Evolutionary conservation across 1,284 basidiomycete species (phyloP).

Genomic region (Moesziomyces aphidis): DNA sequence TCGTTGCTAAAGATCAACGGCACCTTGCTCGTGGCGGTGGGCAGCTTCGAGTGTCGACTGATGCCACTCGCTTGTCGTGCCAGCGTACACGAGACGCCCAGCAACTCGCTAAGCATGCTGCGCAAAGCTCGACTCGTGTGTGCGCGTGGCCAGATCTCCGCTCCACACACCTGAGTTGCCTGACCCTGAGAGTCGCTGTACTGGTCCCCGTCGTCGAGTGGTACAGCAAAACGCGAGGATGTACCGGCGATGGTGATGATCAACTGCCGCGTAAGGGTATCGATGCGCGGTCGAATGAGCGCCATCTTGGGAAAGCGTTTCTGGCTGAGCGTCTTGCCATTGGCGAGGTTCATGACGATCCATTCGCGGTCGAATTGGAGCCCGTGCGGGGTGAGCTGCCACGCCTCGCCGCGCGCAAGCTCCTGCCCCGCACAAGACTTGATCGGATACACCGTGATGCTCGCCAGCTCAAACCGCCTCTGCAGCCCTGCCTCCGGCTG

Average conservation of each 20-base stretch:
- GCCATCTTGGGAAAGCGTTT: slow-evolving; percentile 52
- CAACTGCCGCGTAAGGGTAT: slow-evolving; percentile 21
- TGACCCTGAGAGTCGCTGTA: slow-evolving; percentile 1
- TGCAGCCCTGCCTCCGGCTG: not conserved
- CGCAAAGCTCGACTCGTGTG: slow-evolving; percentile 25
- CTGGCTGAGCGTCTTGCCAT: slow-evolving; percentile 50
- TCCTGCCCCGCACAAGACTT: slow-evolving; percentile 54
- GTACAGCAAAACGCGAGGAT: not conserved
- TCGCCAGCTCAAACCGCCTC: slow-evolving; percentile 23
- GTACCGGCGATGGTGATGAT: slow-evolving; percentile 14
- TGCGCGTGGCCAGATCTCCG: slow-evolving; percentile 22
- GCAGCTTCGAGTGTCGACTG: slow-evolving; percentile 37
- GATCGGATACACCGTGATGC: slow-evolving; percentile 52
- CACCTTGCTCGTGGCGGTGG: slow-evolving; percentile 22
- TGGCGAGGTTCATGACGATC: slow-evolving; percentile 48
- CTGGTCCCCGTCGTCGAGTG: slow-evolving; percentile 24
- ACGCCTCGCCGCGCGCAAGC: slow-evolving; percentile 17
- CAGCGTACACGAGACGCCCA: slow-evolving; percentile 46
- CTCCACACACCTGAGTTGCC: slow-evolving; percentile 25
- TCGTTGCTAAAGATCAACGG: slow-evolving; percentile 57
- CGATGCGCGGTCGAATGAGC: slow-evolving; percentile 43
- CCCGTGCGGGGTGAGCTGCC: slow-evolving; percentile 45
- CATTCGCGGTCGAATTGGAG: slow-evolving; percentile 52
- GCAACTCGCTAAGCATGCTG: slow-evolving; percentile 26
- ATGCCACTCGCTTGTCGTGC: slow-evolving; percentile 26